Conservation (phyloP, 129 eudicot species). For the Kitagawia praeruptora region DNA sequence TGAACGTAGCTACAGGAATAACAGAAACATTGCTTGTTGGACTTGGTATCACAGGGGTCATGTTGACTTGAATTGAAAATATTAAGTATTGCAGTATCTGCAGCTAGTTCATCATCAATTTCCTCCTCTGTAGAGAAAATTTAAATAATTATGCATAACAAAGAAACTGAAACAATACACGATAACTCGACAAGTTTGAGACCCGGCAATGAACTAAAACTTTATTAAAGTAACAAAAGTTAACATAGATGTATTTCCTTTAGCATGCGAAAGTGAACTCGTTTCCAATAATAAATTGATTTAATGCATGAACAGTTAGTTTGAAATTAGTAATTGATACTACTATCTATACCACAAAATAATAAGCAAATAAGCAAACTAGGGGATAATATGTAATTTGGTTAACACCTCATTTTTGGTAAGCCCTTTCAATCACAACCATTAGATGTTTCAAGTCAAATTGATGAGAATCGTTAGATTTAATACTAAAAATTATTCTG, state of each 20-base stretch:
- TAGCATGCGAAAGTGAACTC: background rate
- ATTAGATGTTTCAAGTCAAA: too few relatives aligned
- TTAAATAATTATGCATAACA: background rate
- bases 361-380: too few relatives aligned
- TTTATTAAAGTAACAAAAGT: background rate
- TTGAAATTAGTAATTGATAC: background rate
- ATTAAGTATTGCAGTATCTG: slow-evolving; percentile 17
- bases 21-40: slow-evolving; percentile 39
- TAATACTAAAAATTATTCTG: too few relatives aligned
- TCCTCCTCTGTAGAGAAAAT: slow-evolving; percentile 32
- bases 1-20: slow-evolving; percentile 32
- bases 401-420: too few relatives aligned
- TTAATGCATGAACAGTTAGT: background rate
- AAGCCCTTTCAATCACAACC: too few relatives aligned
- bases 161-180: background rate
- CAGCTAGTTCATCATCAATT: slow-evolving; percentile 26
- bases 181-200: background rate
- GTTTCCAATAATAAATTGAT: background rate
- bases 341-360: too few relatives aligned
- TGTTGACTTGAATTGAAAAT: slow-evolving; percentile 27
- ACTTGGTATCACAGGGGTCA: slow-evolving; percentile 60
- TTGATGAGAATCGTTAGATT: too few relatives aligned
- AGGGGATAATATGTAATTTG: too few relatives aligned
- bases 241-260: background rate
- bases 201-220: background rate